Conservation (phyloP, 805 yeast species). For the Sugiyamaella americana region DNA sequence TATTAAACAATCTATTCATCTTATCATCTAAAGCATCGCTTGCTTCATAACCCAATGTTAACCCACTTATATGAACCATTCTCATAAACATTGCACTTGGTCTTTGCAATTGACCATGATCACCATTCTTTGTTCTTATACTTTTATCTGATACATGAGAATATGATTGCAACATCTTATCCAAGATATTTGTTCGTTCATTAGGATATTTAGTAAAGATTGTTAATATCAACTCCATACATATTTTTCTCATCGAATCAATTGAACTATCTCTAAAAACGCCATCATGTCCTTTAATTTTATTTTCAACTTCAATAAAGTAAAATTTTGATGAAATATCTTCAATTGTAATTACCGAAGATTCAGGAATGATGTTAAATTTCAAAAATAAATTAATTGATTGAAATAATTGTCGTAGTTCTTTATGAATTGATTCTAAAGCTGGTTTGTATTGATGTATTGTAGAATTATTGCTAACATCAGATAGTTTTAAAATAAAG, state of each 20-base stretch:
- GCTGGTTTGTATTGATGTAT: not conserved
- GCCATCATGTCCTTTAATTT: not conserved
- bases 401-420: not conserved
- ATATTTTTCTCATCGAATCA: constrained; percentile 28
- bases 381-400: not conserved
- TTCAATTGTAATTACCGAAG: not conserved
- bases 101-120: constrained; percentile 41
- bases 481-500: not conserved
- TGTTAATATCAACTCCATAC: constrained; percentile 22
- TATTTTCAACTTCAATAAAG: not conserved
- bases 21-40: constrained; percentile 10
- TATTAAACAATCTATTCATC: too few species aligned
- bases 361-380: not conserved
- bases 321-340: not conserved
- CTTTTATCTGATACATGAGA: constrained; percentile 36
- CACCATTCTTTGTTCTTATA: constrained; percentile 36
- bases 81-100: constrained; percentile 42
- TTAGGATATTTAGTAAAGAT: constrained; percentile 30
- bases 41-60: constrained; percentile 19
- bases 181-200: constrained; percentile 54
- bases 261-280: constrained; percentile 21
- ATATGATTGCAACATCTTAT: constrained; percentile 45
- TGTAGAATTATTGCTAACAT: not conserved
- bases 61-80: constrained; percentile 38
- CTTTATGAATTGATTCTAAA: not conserved